Evolutionary conservation across 2,329 filamentous ascomycete genomes (phyloP), one percentile per base, ranked within the genome.

Genomic region (Colletotrichum camelliae): DNA sequence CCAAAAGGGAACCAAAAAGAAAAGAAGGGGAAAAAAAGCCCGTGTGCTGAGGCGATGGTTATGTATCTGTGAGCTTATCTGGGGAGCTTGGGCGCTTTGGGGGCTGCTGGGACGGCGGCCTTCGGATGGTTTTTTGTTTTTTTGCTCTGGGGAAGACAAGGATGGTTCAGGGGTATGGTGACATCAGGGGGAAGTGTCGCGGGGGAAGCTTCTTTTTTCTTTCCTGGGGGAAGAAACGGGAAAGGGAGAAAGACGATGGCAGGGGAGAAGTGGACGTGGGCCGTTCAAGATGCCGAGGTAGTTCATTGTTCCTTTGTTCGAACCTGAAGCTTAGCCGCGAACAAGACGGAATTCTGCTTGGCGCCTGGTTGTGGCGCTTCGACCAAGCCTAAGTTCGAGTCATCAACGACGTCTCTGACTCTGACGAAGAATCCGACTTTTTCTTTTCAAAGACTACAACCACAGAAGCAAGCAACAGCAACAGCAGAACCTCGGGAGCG

Each of bases 351-450:
- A 7, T 16, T 60, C 13, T 37, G 18, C 21, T 24, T 33, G 52
- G 61, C 72, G 61, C 16, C 27, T 31, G 68, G 37, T 31, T 66
- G 72, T 75, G 72, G 52, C 61, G 68, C 68, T 67, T 61, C 18
- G 21, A 16, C 33, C 31, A 15, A 68, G 18, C 24, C 18, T 7
- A 27, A 52, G 7, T 8, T 65, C n/a, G 43, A 52, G 43, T 18
- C 24, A 57, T 16, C 16, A 16, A 35, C 13, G 67, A 48, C 55
- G 48, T 43, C 10, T 24, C 37, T 15, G 29, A 27, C 4, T 27
- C 24, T 27, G 24, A 27, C 24, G 24, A 5, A 27, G 4, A 27
- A 35, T 24, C 15, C 8, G 4, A 24, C 10, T 5, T 16, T 16
- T 33, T 16, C 4, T 21, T 29, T 16, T 10, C 27, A 18, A 65